Evolutionary conservation across 176 grass and related monocot genomes (phyloP).

Genomic region (Zoysia japonica): DNA sequence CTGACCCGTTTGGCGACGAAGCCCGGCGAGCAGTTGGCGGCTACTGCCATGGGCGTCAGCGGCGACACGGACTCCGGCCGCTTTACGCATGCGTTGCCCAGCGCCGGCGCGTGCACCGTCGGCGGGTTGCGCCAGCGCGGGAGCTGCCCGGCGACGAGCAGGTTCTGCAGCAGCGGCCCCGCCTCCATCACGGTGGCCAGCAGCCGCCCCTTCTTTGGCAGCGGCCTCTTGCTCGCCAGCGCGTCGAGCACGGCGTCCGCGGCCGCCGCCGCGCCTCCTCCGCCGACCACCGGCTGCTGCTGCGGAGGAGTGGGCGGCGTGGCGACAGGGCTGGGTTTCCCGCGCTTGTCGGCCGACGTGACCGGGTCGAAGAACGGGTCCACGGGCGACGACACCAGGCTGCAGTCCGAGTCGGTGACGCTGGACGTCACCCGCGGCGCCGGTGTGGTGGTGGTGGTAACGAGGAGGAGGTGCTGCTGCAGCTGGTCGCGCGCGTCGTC

Average conservation of each 20-base stretch:
- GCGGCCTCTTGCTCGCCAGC: conserved; percentile 51
- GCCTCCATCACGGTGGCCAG: conserved; percentile 76
- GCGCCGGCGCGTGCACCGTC: conserved; percentile 51
- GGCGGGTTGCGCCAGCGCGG: conserved; percentile 86
- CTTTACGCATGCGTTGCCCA: conserved; percentile 44
- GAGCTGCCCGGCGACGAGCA: conserved; percentile 74
- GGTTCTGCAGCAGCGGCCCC: conserved; percentile 69
- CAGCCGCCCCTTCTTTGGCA: conserved; percentile 64
- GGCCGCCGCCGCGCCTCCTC: conserved; percentile 9
- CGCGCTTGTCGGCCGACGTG: conserved; percentile 56
- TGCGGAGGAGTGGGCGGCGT: not conserved
- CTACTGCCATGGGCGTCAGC: not conserved
- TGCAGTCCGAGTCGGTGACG: conserved; percentile 72
- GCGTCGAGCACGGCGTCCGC: conserved; percentile 28
- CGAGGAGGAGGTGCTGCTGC: conserved; percentile 39
- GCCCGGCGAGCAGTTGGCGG: conserved; percentile 33
- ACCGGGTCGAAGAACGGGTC: conserved; percentile 74
- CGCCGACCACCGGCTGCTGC: not conserved
- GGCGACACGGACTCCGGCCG: conserved; percentile 23
- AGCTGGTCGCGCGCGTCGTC: conserved; percentile 65
- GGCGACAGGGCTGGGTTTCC: conserved; percentile 26
- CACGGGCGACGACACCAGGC: conserved; percentile 61
- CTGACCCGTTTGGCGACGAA: conserved; percentile 49
- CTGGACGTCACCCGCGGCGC: conserved; percentile 52
- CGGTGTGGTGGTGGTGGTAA: not conserved